A percentile compares a stretch with the other conserved stretches of the same genome.
Conservation (phyloP, 202 grass and related monocot genomes). For the Brachypodium distachyon region DNA sequence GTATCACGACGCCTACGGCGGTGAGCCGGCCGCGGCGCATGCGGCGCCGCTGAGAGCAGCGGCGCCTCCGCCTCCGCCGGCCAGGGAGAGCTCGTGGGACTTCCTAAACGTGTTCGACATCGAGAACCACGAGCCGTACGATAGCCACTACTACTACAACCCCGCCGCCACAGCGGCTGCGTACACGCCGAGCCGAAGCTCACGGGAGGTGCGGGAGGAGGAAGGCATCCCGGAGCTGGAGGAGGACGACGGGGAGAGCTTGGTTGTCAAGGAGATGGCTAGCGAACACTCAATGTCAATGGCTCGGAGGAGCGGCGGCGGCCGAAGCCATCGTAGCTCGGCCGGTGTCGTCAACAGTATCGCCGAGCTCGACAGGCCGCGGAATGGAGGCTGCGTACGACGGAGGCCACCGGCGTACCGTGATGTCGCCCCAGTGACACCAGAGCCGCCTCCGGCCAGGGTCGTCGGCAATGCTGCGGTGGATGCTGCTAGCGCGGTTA, state of each 20-base stretch:
- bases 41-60: not conserved
- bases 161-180: not conserved
- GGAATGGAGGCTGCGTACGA: slow-evolving; percentile 4
- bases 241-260: slow-evolving; percentile 44
- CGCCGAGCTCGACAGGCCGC: slow-evolving; percentile 7
- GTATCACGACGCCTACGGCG: slow-evolving; percentile 22
- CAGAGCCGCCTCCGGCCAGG: not conserved
- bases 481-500: slow-evolving; percentile 46
- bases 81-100: slow-evolving; percentile 67
- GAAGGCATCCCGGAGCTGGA: slow-evolving; percentile 93
- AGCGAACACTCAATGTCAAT: slow-evolving; percentile 33
- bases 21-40: not conserved
- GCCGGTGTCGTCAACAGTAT: not conserved
- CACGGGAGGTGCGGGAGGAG: slow-evolving; percentile 79
- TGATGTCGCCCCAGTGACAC: not conserved
- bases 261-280: slow-evolving; percentile 46
- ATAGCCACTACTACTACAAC: slow-evolving; percentile 17
- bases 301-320: not conserved
- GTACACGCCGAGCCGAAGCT: slow-evolving; percentile 88
- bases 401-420: not conserved
- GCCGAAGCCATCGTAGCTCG: slow-evolving; percentile 21
- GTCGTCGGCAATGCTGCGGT: not conserved
- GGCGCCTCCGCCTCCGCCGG: slow-evolving; percentile 38
- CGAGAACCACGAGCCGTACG: slow-evolving; percentile 36
- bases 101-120: slow-evolving; percentile 75